Percentiles rank a stretch among this genome's conserved stretches.
Evolutionary conservation across 116 monocot genomes (phyloP).

Genomic region (Cymodocea nodosa): DNA sequence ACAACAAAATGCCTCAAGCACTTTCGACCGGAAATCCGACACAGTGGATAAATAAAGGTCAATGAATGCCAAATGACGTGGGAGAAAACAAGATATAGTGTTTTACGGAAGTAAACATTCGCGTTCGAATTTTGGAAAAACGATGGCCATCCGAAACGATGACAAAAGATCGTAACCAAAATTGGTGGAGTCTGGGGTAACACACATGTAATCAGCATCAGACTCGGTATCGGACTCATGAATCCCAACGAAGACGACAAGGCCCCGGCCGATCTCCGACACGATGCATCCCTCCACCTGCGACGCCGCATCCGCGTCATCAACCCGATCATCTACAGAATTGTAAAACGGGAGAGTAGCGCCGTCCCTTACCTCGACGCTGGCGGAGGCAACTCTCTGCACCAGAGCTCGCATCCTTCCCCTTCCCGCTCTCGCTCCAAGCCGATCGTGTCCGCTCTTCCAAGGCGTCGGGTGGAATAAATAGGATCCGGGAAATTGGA

Average conservation of each 20-base stretch:
- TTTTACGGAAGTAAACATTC: too few relatives aligned
- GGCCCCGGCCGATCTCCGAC: conserved; percentile 75
- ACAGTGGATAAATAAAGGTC: too few relatives aligned
- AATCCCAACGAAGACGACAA: conserved; percentile 80
- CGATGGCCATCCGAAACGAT: not conserved
- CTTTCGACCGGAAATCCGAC: too few relatives aligned
- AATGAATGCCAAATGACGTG: too few relatives aligned
- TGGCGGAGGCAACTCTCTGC: conserved; percentile 75
- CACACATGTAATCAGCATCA: conserved; percentile 79
- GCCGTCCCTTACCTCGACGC: conserved; percentile 46
- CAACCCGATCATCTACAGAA: not conserved
- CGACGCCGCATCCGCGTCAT: not conserved
- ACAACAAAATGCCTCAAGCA: too few relatives aligned
- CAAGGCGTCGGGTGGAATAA: too few relatives aligned
- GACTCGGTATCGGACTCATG: conserved; percentile 64
- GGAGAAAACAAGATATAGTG: too few relatives aligned
- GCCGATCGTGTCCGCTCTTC: not conserved
- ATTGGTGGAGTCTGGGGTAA: not conserved
- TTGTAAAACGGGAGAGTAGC: not conserved
- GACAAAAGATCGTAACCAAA: not conserved
- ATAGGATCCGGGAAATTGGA: too few relatives aligned
- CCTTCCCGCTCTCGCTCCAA: not conserved
- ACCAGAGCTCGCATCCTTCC: conserved; percentile 53
- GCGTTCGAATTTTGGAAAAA: not conserved
- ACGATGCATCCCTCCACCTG: conserved; percentile 74